Base-by-base conservation (phyloP, 2,329 filamentous ascomycete genomes). In the Paecilomyces fulvus region DNA sequence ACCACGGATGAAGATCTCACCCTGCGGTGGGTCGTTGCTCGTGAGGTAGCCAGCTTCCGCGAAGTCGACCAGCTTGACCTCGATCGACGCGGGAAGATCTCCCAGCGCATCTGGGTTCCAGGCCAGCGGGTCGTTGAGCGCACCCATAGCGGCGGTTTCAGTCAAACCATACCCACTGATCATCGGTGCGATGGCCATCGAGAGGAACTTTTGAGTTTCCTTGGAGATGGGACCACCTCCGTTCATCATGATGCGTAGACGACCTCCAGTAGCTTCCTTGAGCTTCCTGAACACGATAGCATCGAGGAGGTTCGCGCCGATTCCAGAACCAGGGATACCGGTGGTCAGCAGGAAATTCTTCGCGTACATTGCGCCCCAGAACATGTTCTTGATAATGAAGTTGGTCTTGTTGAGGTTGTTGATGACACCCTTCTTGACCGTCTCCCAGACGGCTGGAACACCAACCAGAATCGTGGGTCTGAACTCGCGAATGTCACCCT, bases 361-460 rank as follows among this genome's bases (percentile, higher is more conserved):
- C 50, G 82, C 77, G 28, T 79, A 75, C 72, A 84, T 75, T 11
- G 82, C 83, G 53, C 80, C 83, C 84, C 84, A 87, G 80, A 99
- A 99, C 60, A 97, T 75, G 65, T 86, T 85, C 74, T 80, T 86
- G 57, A 87, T 81, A 48, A 97, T 57, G n/a, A 81, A 73, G 66
- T 85, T 86, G 59, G 87, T 82, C 57, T 81, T 77, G 68, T 89
- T 87, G 58, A 97, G 86, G 73, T 91, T 90, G 65, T 79, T 76
- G 61, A 92, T 79, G 66, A 99, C 89, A 55, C 94, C 94, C 80
- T 99, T 99, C 79, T 91, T 92, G 66, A 99, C 88, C 1, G 90
- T 92, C 76, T 99, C 94, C 92, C 92, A 99, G 30, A 99, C 88
- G 57, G 95, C 92, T 1, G 94, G 94, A 2, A 99, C 94, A 71